A percentile compares a stretch with the other conserved stretches of the same genome.
Evolutionary conservation across 176 grass and related monocot species (phyloP).

Genomic region (Phragmites australis): DNA sequence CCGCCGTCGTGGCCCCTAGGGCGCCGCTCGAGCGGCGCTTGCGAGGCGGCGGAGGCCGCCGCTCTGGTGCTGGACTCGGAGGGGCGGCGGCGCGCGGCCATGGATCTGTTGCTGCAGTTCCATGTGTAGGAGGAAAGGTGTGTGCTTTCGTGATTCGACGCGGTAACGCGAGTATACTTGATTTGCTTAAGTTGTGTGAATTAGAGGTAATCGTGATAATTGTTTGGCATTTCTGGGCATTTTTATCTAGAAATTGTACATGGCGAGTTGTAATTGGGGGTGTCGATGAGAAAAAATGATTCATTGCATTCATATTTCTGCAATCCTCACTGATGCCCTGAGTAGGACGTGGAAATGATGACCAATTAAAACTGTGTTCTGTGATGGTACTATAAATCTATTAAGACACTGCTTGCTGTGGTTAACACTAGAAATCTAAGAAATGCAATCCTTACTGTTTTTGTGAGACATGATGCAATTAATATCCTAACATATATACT

Average conservation of each 20-base stretch:
- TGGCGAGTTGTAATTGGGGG: background rate
- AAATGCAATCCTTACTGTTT: background rate
- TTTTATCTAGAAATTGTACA: background rate
- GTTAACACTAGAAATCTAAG: background rate
- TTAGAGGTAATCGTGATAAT: background rate
- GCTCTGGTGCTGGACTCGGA: background rate
- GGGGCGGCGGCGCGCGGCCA: constrained; percentile 27
- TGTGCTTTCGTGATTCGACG: background rate
- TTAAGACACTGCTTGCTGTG: background rate
- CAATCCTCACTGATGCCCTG: too few relatives aligned
- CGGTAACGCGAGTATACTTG: background rate
- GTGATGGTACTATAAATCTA: background rate
- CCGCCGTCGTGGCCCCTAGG: constrained; percentile 42
- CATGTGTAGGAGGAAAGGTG: constrained; percentile 18
- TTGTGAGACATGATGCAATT: background rate
- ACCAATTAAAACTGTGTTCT: background rate
- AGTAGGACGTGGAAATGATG: background rate
- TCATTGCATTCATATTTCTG: background rate
- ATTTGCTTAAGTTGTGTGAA: background rate
- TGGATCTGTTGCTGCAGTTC: constrained; percentile 44
- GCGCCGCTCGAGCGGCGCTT: background rate
- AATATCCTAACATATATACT: background rate
- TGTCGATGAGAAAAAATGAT: background rate
- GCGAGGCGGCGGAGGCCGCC: background rate
- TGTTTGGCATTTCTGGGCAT: background rate